Conservation (phyloP, 768 basidiomycete genomes). For the Dentipellis fragilis region DNA sequence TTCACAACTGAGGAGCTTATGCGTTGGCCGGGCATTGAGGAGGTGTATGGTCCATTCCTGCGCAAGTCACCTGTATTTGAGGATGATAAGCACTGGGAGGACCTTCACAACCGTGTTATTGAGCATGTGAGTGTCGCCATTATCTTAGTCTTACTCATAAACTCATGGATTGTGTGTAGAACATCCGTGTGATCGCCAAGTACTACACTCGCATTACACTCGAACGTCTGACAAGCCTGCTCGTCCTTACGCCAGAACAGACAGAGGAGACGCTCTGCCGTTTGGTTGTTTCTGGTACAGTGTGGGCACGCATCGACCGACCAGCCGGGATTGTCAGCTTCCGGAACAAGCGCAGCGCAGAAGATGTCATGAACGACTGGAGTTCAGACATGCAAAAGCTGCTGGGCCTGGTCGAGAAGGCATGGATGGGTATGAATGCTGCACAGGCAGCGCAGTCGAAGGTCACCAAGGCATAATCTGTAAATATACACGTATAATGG, state of each 20-base stretch:
- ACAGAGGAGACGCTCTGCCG: constrained; percentile 86
- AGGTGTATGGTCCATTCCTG: constrained; percentile 78
- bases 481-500: background rate
- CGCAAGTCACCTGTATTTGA: constrained; percentile 76
- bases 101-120: constrained; percentile 89
- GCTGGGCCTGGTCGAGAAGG: constrained; percentile 88
- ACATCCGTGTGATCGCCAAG: constrained; percentile 86
- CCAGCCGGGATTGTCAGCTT: constrained; percentile 87
- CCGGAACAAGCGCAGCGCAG: constrained; percentile 68
- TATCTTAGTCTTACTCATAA: too few relatives aligned
- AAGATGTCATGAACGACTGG: constrained; percentile 98
- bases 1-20: constrained; percentile 90
- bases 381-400: constrained; percentile 93
- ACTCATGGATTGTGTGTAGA: constrained; percentile 37
- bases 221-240: constrained; percentile 68
- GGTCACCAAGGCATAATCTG: constrained; percentile 28
- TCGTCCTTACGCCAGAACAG: constrained; percentile 72
- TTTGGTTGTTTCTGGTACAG: constrained; percentile 83
- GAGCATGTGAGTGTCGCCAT: constrained; percentile 67
- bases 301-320: constrained; percentile 92
- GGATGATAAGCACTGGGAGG: constrained; percentile 79
- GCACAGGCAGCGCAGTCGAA: constrained; percentile 77
- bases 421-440: constrained; percentile 96
- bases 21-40: constrained; percentile 93
- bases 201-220: constrained; percentile 95